Percentiles rank a stretch among this genome's conserved stretches.
phyloP scores from a whole-genome alignment of 371 early-diverging fungal species.

The Mucor piriformis region DNA sequence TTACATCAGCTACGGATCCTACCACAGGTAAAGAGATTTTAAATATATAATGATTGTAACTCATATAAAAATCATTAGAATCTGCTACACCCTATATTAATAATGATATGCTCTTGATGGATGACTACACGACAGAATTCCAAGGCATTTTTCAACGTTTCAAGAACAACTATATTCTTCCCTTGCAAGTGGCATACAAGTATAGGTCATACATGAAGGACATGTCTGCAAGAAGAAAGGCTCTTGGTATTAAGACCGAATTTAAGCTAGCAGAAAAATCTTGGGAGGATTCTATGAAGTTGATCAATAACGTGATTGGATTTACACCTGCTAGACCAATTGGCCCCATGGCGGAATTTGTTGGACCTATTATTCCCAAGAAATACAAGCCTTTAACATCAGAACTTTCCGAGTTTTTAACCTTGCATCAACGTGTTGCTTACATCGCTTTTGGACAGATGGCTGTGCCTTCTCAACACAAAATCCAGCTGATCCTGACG shows the following conservation, averaged over 20 bases:
- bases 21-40: constrained; percentile 9
- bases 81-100: too few species aligned
- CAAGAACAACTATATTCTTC: too few species aligned
- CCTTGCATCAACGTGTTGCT: constrained; percentile 23
- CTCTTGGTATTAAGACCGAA: not conserved
- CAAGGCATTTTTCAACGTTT: too few species aligned
- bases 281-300: constrained; percentile 21
- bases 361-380: constrained; percentile 37
- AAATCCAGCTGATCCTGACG: constrained; percentile 23
- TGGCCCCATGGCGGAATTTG: constrained; percentile 32
- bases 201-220: not conserved
- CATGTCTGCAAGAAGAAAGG: not conserved
- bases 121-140: too few species aligned
- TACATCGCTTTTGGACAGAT: constrained; percentile 49
- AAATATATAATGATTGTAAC: too few species aligned
- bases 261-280: not conserved
- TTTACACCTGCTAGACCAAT: constrained; percentile 29
- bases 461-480: constrained; percentile 11
- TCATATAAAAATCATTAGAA: too few species aligned
- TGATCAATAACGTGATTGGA: constrained; percentile 31
- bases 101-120: too few species aligned
- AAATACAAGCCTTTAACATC: constrained; percentile 21
- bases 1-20: constrained; percentile 1
- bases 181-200: too few species aligned
- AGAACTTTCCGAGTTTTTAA: constrained; percentile 19